phyloP scores from a whole-genome alignment of 257 asterid species.

The Gynochthodes officinalis region DNA sequence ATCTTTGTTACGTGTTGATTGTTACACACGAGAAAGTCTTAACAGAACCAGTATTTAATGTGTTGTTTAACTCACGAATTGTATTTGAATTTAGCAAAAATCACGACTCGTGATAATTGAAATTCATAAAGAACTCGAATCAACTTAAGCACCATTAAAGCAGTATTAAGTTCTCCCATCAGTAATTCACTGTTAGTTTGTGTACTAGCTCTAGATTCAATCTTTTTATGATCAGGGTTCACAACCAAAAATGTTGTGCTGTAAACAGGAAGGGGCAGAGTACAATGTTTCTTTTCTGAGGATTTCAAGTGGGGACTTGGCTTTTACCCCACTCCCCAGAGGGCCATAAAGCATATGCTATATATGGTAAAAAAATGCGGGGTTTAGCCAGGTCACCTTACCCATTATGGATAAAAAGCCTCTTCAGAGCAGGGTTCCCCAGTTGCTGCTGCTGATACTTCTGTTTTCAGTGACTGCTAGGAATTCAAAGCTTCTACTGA shows the following conservation, averaged over 20 bases:
- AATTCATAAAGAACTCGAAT: too few species aligned
- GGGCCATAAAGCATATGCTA: conserved; percentile 19
- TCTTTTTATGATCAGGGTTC: too few species aligned
- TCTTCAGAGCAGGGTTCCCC: neutral
- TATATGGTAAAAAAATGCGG: conserved; percentile 13
- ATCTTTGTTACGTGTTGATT: too few species aligned
- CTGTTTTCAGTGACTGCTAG: neutral
- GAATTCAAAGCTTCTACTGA: conserved; percentile 6
- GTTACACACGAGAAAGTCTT: too few species aligned
- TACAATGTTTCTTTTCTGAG: neutral
- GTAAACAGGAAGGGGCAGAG: neutral
- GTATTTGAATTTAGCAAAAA: too few species aligned
- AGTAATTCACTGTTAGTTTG: neutral
- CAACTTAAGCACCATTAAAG: too few species aligned
- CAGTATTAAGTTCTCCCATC: too few species aligned
- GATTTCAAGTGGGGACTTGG: conserved; percentile 21
- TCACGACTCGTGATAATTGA: too few species aligned
- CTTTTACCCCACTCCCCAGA: conserved; percentile 12
- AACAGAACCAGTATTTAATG: too few species aligned
- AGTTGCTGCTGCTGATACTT: conserved; percentile 11
- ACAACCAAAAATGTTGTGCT: neutral
- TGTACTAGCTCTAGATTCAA: neutral
- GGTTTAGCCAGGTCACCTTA: conserved; percentile 8
- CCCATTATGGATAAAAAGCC: conserved; percentile 21
- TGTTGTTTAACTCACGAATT: too few species aligned